Base-by-base conservation (phyloP, 805 yeast species). In the Zygotorulaspora florentina region DNA sequence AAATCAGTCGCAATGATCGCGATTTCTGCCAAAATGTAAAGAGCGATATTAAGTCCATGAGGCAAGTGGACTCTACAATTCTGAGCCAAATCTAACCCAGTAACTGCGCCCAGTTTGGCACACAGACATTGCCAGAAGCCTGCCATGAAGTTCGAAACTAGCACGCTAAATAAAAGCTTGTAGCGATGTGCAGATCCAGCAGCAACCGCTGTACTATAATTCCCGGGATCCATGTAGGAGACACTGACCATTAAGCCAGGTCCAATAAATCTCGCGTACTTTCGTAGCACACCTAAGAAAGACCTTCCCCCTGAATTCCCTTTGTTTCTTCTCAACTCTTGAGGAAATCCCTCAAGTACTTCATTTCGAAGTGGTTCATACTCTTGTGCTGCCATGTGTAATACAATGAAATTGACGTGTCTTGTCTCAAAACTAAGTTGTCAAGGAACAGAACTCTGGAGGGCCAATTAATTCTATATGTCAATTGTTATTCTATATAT, bases 171-270 rank as follows among this genome's bases (percentile, higher is more conserved):
- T 26, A 91, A 66, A 28, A 90, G 70, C 48, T 85, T 83, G 64
- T 83, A 91, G 54, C 83, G 79, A 63, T 85, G 87, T 23, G 87
- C 83, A 27, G 96, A 84, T n/a, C 96, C 96, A 1, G 95, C 93
- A 8, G 93, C 86, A 11, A 91, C 96, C 8, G 93, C 95, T 1
- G 97, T 87, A 31, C 96, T 85, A 66, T 90, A 91, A 68, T 93
- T 91, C 3, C 99, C 99, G 0, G 99, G 98, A 58, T 91, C 98
- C 88, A 93, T 87, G 64, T 90, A 93, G 0, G 97, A 91, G 28
- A 91, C 96, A 3, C 90, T 77, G 2, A 93, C 95, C 95, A 91
- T 85, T 39, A 91, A 70, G 0, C 99, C 98, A 0, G 98, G 98
- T 0, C 98, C 98, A n/a, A 91, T 73, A 62, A 85, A 86, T 51